phyloP scores from a whole-genome alignment of 106 monocot species.

The Hemerocallis citrina region DNA sequence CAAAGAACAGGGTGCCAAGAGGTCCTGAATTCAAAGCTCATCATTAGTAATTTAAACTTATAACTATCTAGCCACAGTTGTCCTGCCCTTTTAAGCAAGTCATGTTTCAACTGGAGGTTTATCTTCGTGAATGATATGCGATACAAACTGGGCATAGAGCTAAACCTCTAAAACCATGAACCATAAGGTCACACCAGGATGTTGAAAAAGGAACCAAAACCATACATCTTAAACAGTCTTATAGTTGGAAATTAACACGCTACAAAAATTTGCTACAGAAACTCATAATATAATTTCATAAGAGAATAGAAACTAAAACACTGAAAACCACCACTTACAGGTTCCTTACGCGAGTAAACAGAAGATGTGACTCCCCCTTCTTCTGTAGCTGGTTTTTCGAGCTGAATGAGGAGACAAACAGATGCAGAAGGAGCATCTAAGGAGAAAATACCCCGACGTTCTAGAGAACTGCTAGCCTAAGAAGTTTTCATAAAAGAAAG shows the following conservation, averaged over 20 bases:
- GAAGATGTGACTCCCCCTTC: conserved; percentile 89
- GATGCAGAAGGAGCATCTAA: conserved; percentile 82
- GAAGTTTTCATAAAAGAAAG: neutral
- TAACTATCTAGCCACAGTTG: too few species aligned
- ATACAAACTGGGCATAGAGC: too few species aligned
- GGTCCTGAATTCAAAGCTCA: too few species aligned
- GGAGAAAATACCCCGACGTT: conserved; percentile 67
- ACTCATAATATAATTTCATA: neutral
- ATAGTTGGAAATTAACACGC: neutral
- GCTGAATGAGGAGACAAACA: conserved; percentile 84
- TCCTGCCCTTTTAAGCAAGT: too few species aligned
- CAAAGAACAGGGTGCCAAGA: too few species aligned
- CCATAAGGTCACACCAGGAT: neutral
- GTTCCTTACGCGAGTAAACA: conserved; percentile 96
- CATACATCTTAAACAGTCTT: too few species aligned
- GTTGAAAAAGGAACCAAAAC: neutral
- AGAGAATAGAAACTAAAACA: neutral
- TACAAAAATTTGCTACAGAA: neutral
- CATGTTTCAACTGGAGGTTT: too few species aligned
- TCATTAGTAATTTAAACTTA: too few species aligned
- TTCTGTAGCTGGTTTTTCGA: conserved; percentile 93
- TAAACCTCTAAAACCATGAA: neutral
- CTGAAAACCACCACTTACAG: conserved; percentile 47
- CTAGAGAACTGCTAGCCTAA: conserved; percentile 41
- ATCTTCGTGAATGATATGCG: too few species aligned